Evolutionary conservation across 257 asterid genomes (phyloP).

Genomic region (Handroanthus guayacan): DNA sequence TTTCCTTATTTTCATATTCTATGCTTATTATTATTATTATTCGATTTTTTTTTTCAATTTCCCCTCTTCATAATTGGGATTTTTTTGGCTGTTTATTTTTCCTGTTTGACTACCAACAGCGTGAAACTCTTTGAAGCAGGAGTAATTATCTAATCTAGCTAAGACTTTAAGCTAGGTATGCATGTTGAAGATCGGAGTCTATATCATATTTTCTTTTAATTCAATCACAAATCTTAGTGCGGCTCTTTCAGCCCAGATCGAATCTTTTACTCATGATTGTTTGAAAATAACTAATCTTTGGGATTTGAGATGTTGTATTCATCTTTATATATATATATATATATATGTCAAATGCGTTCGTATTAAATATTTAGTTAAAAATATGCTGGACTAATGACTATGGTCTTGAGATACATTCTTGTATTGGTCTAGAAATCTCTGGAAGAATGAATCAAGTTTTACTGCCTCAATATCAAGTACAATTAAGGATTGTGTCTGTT

Average conservation of each 20-base stretch:
- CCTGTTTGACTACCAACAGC: constrained; percentile 10
- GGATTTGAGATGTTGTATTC: not conserved
- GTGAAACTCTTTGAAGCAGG: constrained; percentile 5
- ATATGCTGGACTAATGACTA: no score
- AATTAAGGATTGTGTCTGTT: not conserved
- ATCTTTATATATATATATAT: no score
- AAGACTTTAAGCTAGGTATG: not conserved
- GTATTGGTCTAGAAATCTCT: not conserved
- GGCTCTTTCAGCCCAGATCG: not conserved
- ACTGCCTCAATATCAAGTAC: not conserved
- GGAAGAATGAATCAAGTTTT: not conserved
- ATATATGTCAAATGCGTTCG: no score
- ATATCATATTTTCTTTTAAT: not conserved
- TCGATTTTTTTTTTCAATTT: not conserved
- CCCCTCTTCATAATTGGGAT: constrained; percentile 1
- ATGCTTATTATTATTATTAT: not conserved
- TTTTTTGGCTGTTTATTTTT: constrained; percentile 10
- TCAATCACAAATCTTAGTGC: not conserved
- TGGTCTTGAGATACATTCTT: not conserved
- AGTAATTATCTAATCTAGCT: not conserved
- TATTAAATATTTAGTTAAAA: no score
- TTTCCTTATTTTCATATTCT: not conserved
- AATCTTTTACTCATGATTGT: no score
- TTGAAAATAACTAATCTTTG: no score
- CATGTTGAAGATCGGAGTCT: not conserved